phyloP scores from a whole-genome alignment of 192 early-diverging fungal species.

The Umbelopsis ramanniana region DNA sequence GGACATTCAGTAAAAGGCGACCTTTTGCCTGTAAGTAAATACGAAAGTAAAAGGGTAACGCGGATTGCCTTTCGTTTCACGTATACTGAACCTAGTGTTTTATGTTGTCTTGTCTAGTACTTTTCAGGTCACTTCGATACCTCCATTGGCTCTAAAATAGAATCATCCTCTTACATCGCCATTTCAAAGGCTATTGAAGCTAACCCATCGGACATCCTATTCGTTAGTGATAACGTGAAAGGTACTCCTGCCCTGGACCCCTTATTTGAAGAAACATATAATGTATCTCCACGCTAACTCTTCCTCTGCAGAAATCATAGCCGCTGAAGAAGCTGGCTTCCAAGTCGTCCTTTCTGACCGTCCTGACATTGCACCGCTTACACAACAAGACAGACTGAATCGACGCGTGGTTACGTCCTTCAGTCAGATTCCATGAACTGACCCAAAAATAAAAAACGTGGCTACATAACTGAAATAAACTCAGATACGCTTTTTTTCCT shows the following conservation, averaged over 20 bases:
- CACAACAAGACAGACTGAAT: constrained; percentile 6
- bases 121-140: constrained; percentile 95
- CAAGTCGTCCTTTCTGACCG: constrained; percentile 72
- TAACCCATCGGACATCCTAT: constrained; percentile 61
- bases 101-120: constrained; percentile 42
- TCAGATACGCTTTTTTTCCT: background rate
- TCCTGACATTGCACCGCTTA: constrained; percentile 73
- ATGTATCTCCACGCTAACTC: background rate
- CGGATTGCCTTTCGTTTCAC: background rate
- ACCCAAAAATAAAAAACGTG: background rate
- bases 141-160: constrained; percentile 80
- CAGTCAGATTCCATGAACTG: constrained; percentile 33
- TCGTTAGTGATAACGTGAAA: constrained; percentile 90
- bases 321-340: constrained; percentile 74
- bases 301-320: constrained; percentile 67
- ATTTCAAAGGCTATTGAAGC: constrained; percentile 75
- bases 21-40: constrained; percentile 56
- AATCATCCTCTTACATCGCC: constrained; percentile 66
- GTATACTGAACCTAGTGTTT: background rate
- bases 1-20: constrained; percentile 81
- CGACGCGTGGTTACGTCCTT: constrained; percentile 36
- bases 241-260: constrained; percentile 42
- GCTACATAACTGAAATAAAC: background rate
- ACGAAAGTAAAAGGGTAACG: background rate
- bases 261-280: background rate